Percentiles rank a stretch among this genome's conserved stretches.
phyloP scores from a whole-genome alignment of 441 rosid genomes.

The Aleurites moluccanus region DNA sequence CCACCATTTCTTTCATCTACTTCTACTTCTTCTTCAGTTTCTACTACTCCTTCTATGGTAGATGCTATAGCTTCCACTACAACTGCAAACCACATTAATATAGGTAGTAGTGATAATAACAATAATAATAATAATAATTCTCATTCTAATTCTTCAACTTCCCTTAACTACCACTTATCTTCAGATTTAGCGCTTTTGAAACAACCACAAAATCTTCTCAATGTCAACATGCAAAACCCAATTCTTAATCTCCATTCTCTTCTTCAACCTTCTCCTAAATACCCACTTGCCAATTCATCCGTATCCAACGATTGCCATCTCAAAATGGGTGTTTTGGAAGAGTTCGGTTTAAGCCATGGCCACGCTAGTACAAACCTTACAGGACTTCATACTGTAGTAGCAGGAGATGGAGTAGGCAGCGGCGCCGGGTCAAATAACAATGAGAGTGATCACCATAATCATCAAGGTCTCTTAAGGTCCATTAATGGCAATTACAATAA shows the following conservation, averaged over 20 bases:
- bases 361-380: constrained; percentile 28
- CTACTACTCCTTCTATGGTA: not conserved
- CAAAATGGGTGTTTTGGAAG: constrained; percentile 45
- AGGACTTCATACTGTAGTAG: constrained; percentile 31
- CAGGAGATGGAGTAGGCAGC: constrained; percentile 24
- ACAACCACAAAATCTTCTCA: constrained; percentile 39
- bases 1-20: constrained; percentile 31
- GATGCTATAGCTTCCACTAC: too few species aligned
- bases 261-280: constrained; percentile 50
- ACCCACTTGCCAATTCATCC: constrained; percentile 39
- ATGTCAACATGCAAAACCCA: constrained; percentile 51
- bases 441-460: constrained; percentile 20
- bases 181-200: constrained; percentile 39
- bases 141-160: constrained; percentile 26
- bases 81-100: constrained; percentile 27
- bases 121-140: not conserved
- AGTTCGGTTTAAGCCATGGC: constrained; percentile 42
- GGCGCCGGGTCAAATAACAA: not conserved
- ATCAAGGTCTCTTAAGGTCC: constrained; percentile 36
- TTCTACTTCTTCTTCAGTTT: constrained; percentile 33
- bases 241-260: constrained; percentile 61
- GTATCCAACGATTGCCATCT: constrained; percentile 28
- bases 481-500: constrained; percentile 37
- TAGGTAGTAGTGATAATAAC: constrained; percentile 15
- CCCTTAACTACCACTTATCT: constrained; percentile 36